phyloP scores from a whole-genome alignment of 352 stramenopile species.

The Phytophthora sojae region DNA sequence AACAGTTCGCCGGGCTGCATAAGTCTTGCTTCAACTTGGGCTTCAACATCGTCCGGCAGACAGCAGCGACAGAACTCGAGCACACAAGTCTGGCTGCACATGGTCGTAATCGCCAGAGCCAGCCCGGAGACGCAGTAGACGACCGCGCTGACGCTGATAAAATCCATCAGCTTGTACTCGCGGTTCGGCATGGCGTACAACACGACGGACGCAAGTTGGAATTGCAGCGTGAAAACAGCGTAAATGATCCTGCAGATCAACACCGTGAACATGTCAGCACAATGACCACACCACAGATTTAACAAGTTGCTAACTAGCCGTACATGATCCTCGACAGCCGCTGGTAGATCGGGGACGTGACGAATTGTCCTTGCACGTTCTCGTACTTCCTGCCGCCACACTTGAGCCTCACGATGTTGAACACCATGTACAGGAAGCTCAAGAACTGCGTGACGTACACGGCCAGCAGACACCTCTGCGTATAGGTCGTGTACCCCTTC shows the following conservation, averaged over 20 bases:
- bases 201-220: conserved; percentile 54
- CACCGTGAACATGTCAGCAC: neutral
- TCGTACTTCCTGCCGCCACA: conserved; percentile 65
- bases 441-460: conserved; percentile 56
- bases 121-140: conserved; percentile 48
- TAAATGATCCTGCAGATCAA: conserved; percentile 54
- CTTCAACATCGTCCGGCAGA: conserved; percentile 54
- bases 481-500: conserved; percentile 56
- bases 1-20: conserved; percentile 45
- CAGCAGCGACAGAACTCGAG: conserved; percentile 46
- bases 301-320: neutral
- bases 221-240: conserved; percentile 65
- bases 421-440: conserved; percentile 60
- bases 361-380: conserved; percentile 66
- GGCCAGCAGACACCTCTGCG: conserved; percentile 44
- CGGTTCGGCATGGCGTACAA: conserved; percentile 42
- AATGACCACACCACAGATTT: conserved; percentile 1
- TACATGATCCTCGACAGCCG: conserved; percentile 73
- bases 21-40: conserved; percentile 47
- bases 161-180: conserved; percentile 36
- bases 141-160: conserved; percentile 48
- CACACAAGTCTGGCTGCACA: conserved; percentile 57
- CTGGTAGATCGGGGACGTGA: conserved; percentile 71
- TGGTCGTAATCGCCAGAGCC: conserved; percentile 53
- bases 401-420: conserved; percentile 52